Percentiles rank a stretch among this genome's conserved stretches.
These are phyloP conservation scores for Backusella westeae DNA, from an alignment of 192 early-diverging fungal genomes.

Conservation along the genomic window DNA sequence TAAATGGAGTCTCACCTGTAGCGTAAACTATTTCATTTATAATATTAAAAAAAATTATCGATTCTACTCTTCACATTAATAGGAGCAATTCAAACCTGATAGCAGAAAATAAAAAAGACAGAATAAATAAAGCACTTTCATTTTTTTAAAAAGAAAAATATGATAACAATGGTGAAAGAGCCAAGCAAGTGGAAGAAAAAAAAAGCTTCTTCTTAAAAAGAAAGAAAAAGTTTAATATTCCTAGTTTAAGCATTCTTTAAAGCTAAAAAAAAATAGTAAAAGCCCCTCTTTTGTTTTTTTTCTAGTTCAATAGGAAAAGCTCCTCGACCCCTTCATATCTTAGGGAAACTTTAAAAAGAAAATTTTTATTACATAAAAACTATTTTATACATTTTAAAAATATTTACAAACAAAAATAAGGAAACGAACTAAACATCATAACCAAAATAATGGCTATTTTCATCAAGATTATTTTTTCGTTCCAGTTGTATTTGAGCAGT, in stretches of 20 bases:
- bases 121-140: neutral
- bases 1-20: neutral
- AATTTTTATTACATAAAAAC: neutral
- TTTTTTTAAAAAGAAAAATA: neutral
- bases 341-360: neutral
- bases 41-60: neutral
- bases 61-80: neutral
- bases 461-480: neutral
- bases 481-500: constrained; percentile 29
- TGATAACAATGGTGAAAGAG: neutral
- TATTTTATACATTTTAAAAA: neutral
- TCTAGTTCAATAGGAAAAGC: neutral
- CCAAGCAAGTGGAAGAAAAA: neutral
- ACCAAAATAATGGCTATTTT: neutral
- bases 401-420: neutral
- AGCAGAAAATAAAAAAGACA: neutral
- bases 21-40: neutral
- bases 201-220: neutral
- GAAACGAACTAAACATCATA: neutral
- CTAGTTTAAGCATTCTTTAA: neutral
- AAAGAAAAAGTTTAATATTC: neutral
- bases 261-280: neutral
- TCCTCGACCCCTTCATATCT: neutral
- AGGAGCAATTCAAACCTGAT: neutral
- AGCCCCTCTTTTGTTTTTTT: neutral